Conservation (phyloP, 1,139 yeast species). For the Suhomyces panamericanus region DNA sequence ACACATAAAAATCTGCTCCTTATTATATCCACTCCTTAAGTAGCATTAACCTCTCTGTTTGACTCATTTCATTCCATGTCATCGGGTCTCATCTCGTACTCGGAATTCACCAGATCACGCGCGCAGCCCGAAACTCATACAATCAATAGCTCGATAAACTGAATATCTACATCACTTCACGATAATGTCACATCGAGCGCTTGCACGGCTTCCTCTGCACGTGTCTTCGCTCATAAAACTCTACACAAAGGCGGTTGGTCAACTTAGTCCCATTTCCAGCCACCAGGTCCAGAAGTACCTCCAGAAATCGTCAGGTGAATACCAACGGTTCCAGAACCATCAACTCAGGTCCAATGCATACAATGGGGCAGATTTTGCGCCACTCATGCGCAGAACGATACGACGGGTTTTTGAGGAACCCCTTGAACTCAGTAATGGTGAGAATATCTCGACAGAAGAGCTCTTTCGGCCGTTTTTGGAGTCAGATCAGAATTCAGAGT, state of each 20-base stretch:
- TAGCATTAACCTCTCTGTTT: too few relatives aligned
- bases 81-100: neutral
- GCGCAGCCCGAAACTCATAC: neutral
- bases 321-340: conserved; percentile 21
- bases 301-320: conserved; percentile 20
- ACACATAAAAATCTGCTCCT: too few relatives aligned
- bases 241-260: conserved; percentile 15
- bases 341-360: conserved; percentile 19
- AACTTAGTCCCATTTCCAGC: conserved; percentile 6
- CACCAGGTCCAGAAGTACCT: conserved; percentile 16
- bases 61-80: neutral
- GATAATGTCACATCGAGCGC: conserved; percentile 17
- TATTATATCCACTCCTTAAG: too few relatives aligned
- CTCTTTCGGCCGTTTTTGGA: conserved; percentile 1
- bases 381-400: conserved; percentile 19
- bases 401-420: conserved; percentile 21
- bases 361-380: conserved; percentile 25
- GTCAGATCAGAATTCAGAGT: neutral
- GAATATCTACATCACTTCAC: neutral
- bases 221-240: conserved; percentile 14
- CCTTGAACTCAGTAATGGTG: conserved; percentile 17
- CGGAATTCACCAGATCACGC: neutral
- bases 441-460: conserved; percentile 18
- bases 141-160: too few relatives aligned
- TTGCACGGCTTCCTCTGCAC: conserved; percentile 19